A percentile compares a stretch with the other conserved stretches of the same genome.
These are phyloP conservation scores for Globisporangium perplexum DNA, from an alignment of 352 stramenopile species.

Conservation along the genomic window DNA sequence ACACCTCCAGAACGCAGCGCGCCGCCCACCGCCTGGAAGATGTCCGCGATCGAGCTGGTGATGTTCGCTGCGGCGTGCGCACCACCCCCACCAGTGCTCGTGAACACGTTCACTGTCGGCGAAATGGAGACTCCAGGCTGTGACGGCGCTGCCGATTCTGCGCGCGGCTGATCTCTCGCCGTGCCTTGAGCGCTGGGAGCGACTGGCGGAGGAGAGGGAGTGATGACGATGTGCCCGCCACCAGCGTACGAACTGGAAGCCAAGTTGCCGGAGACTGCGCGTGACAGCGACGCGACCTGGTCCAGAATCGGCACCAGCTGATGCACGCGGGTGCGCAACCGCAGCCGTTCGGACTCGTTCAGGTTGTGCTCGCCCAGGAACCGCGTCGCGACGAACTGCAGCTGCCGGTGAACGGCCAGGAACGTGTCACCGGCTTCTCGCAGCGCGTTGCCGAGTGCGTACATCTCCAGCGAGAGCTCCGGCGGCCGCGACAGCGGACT, in stretches of 20 bases:
- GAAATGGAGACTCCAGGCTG: neutral
- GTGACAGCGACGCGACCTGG: slow-evolving; percentile 8
- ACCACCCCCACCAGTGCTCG: slow-evolving; percentile 2
- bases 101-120: slow-evolving; percentile 12
- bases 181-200: neutral
- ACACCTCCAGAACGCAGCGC: neutral
- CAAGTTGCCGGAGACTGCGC: slow-evolving; percentile 10
- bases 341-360: slow-evolving; percentile 14
- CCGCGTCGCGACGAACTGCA: slow-evolving; percentile 21
- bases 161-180: neutral
- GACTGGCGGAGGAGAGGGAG: neutral
- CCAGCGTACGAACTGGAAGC: slow-evolving; percentile 13
- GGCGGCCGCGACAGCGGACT: slow-evolving; percentile 15
- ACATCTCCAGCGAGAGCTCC: slow-evolving; percentile 22
- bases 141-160: neutral
- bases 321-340: slow-evolving; percentile 18
- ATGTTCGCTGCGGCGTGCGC: slow-evolving; percentile 4
- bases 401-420: slow-evolving; percentile 27
- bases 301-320: slow-evolving; percentile 20
- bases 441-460: slow-evolving; percentile 21
- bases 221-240: neutral
- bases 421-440: slow-evolving; percentile 27
- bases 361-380: slow-evolving; percentile 23
- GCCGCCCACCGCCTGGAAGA: slow-evolving; percentile 8
- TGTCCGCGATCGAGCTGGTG: slow-evolving; percentile 9